These are phyloP conservation scores for Sporothrix phasma DNA, from an alignment of 2,329 filamentous ascomycete species.

Conservation along the genomic window DNA sequence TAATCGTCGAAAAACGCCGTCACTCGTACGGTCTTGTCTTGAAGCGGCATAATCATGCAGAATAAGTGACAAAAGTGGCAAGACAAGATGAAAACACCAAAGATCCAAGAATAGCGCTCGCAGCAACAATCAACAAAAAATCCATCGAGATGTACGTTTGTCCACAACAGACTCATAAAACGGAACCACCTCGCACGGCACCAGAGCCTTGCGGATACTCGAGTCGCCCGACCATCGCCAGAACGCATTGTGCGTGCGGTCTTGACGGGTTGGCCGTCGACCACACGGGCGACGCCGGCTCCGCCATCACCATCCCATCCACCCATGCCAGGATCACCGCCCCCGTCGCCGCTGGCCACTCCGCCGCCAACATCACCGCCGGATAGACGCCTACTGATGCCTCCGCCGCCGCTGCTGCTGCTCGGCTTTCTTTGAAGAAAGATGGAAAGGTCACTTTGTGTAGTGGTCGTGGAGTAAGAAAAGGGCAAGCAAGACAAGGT, in stretches of 20 bases:
- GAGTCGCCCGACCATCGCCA: constrained; percentile 16
- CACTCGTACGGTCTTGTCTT: too few relatives aligned
- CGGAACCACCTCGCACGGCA: constrained; percentile 16
- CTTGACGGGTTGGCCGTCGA: neutral
- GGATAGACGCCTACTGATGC: neutral
- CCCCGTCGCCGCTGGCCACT: neutral
- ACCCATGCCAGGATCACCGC: neutral
- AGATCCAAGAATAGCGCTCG: too few relatives aligned
- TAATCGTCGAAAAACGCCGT: too few relatives aligned
- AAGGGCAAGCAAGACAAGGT: neutral
- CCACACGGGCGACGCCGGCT: neutral
- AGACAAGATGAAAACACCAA: too few relatives aligned
- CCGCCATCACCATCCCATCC: neutral
- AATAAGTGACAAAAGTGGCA: too few relatives aligned
- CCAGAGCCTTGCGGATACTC: constrained; percentile 5
- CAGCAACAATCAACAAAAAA: neutral
- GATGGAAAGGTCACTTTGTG: neutral
- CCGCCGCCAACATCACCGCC: neutral
- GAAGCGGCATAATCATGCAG: too few relatives aligned
- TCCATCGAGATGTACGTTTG: neutral
- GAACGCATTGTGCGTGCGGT: constrained; percentile 8
- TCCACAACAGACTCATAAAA: neutral
- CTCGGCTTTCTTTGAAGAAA: neutral
- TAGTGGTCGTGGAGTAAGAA: neutral
- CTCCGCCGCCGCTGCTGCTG: neutral